phyloP scores from a whole-genome alignment of 1,284 basidiomycete species.

The Malassezia furfur region DNA sequence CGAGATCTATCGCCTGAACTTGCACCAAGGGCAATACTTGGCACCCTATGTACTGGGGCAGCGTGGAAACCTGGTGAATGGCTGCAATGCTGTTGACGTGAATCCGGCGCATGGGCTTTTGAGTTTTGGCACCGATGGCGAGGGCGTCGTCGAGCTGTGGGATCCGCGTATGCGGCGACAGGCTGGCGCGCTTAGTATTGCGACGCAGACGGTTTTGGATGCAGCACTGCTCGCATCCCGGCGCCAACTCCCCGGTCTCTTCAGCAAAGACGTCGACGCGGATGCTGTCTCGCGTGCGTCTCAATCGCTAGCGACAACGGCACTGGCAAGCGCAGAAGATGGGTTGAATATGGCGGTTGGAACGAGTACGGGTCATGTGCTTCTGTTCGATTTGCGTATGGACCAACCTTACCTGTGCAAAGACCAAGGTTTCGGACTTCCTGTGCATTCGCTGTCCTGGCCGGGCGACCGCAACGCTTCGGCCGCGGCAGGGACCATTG shows the following conservation, averaged over 20 bases:
- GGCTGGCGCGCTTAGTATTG: slow-evolving; percentile 69
- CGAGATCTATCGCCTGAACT: slow-evolving; percentile 85
- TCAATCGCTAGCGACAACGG: slow-evolving; percentile 62
- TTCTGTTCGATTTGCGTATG: slow-evolving; percentile 87
- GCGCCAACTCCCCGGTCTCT: slow-evolving; percentile 42
- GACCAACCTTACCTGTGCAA: slow-evolving; percentile 74
- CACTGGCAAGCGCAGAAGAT: slow-evolving; percentile 64
- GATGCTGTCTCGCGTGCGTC: slow-evolving; percentile 24
- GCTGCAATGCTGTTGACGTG: slow-evolving; percentile 84
- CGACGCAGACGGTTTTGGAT: slow-evolving; percentile 52
- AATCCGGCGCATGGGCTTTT: slow-evolving; percentile 87
- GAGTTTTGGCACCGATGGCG: slow-evolving; percentile 70
- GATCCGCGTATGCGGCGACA: slow-evolving; percentile 73
- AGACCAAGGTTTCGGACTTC: slow-evolving; percentile 92
- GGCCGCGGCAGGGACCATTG: slow-evolving; percentile 25
- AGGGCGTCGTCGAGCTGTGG: slow-evolving; percentile 87
- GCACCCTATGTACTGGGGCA: slow-evolving; percentile 34
- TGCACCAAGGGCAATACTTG: slow-evolving; percentile 83
- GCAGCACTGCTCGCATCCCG: slow-evolving; percentile 47
- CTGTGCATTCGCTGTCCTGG: slow-evolving; percentile 79
- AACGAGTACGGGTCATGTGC: slow-evolving; percentile 83
- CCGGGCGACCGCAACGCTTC: slow-evolving; percentile 61
- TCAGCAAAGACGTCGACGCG: slow-evolving; percentile 36
- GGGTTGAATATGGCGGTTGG: slow-evolving; percentile 88
- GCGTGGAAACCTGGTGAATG: slow-evolving; percentile 52